Evolutionary conservation across 1,284 basidiomycete genomes (phyloP).

Genomic region (Cryptococcus depauperatus): DNA sequence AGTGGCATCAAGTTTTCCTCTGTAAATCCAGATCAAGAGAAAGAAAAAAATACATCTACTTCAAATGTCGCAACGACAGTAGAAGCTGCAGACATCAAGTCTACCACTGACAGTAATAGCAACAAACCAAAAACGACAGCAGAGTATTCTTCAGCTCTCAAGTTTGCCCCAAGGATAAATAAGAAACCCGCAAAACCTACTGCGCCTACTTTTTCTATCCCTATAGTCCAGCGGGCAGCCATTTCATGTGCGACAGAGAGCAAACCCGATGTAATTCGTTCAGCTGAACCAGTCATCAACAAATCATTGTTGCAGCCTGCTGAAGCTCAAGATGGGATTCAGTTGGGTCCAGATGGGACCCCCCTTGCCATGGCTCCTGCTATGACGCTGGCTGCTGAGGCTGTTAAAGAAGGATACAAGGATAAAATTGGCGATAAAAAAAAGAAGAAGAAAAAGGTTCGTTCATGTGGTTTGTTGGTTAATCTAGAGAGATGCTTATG

Average conservation of each 20-base stretch:
- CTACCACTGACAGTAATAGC: neutral
- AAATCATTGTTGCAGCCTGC: neutral
- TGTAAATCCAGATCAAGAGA: neutral
- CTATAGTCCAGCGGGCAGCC: neutral
- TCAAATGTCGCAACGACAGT: too few species aligned
- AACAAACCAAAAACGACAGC: conserved; percentile 10
- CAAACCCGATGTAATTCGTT: conserved; percentile 10
- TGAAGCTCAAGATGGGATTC: conserved; percentile 8
- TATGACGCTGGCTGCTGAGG: conserved; percentile 32
- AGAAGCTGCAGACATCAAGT: neutral
- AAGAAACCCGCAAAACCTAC: conserved; percentile 18
- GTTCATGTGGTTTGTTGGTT: conserved; percentile 4
- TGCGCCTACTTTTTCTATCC: neutral
- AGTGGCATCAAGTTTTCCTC: conserved; percentile 39
- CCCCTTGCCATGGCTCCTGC: conserved; percentile 37
- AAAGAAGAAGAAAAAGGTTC: conserved; percentile 37
- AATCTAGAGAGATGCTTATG: neutral
- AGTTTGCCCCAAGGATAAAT: conserved; percentile 39
- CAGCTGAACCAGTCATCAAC: conserved; percentile 9
- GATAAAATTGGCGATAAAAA: conserved; percentile 20
- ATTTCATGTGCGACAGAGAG: conserved; percentile 1
- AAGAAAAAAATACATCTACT: too few species aligned
- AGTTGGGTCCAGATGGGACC: conserved; percentile 28
- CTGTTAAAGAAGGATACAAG: conserved; percentile 16
- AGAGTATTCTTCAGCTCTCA: conserved; percentile 32